A percentile compares a stretch with the other conserved stretches of the same genome.
Conservation (phyloP, 1,284 basidiomycete genomes). For the Cutaneotrichosporon mucoides region DNA sequence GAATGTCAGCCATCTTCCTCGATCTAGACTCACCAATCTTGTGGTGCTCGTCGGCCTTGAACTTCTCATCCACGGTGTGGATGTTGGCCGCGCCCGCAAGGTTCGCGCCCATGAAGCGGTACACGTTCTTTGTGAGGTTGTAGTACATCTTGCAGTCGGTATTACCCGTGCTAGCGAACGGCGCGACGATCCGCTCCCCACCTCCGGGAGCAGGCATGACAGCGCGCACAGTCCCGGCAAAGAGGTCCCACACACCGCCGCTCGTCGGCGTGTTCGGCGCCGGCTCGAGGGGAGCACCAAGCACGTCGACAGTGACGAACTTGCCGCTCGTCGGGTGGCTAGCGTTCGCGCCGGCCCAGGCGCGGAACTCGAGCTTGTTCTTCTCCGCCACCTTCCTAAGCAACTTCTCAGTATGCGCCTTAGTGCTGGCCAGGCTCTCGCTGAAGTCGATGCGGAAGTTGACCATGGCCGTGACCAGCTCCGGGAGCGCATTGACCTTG, state of each 20-base stretch:
- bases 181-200: constrained; percentile 37
- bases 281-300: constrained; percentile 46
- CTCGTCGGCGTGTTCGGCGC: constrained; percentile 39
- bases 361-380: constrained; percentile 25
- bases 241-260: constrained; percentile 46
- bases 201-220: constrained; percentile 36
- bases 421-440: constrained; percentile 35
- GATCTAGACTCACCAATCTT: constrained; percentile 29
- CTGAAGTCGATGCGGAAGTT: constrained; percentile 48
- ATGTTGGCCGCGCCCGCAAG: constrained; percentile 13
- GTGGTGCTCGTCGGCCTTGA: constrained; percentile 33
- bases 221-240: constrained; percentile 46
- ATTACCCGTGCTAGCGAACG: constrained; percentile 32
- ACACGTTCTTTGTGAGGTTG: constrained; percentile 45
- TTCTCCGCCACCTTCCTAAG: constrained; percentile 33
- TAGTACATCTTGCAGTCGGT: constrained; percentile 47
- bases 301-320: constrained; percentile 34
- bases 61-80: constrained; percentile 48
- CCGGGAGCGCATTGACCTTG: constrained; percentile 39
- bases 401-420: constrained; percentile 32
- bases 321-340: constrained; percentile 15
- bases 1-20: too few relatives aligned
- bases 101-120: constrained; percentile 38
- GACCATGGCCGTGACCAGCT: constrained; percentile 37
- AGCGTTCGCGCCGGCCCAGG: constrained; percentile 4